phyloP scores from a whole-genome alignment of 2,329 filamentous ascomycete species.

The Tympanopsis confertula region DNA sequence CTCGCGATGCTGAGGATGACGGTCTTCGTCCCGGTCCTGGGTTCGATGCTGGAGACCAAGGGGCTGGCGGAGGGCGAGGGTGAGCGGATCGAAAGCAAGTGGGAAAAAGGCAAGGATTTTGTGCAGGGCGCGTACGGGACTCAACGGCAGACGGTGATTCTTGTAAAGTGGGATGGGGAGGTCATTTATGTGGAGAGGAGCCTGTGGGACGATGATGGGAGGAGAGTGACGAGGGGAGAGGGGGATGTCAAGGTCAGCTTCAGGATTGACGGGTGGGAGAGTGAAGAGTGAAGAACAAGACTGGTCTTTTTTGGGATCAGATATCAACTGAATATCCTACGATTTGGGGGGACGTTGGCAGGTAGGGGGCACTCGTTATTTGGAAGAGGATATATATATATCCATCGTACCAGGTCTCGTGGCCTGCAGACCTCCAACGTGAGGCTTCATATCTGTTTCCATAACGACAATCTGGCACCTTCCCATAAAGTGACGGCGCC shows the following conservation, averaged over 20 bases:
- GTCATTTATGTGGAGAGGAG: slow-evolving; percentile 47
- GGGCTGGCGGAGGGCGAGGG: slow-evolving; percentile 30
- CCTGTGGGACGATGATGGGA: slow-evolving; percentile 46
- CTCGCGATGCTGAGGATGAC: slow-evolving; percentile 41
- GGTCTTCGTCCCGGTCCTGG: slow-evolving; percentile 50
- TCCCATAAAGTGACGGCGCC: no score
- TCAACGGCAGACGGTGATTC: slow-evolving; percentile 49
- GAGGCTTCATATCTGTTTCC: no score
- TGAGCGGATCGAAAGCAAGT: slow-evolving; percentile 2
- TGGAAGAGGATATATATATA: no score
- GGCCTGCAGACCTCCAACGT: no score
- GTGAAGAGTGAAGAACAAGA: neutral
- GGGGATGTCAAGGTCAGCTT: slow-evolving; percentile 46
- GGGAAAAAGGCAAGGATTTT: slow-evolving; percentile 23
- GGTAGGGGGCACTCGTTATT: no score
- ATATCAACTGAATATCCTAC: neutral
- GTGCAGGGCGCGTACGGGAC: slow-evolving; percentile 53
- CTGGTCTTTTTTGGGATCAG: neutral
- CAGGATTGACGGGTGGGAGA: slow-evolving; percentile 33
- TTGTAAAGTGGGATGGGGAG: slow-evolving; percentile 52
- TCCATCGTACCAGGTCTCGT: no score
- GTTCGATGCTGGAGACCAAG: slow-evolving; percentile 29
- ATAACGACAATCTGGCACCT: no score
- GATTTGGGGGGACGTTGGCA: neutral
- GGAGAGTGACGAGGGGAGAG: slow-evolving; percentile 36